Percentiles rank a stretch among this genome's conserved stretches.
Conservation (phyloP, 257 asterid species). For the Nicotiana obtusifolia region DNA sequence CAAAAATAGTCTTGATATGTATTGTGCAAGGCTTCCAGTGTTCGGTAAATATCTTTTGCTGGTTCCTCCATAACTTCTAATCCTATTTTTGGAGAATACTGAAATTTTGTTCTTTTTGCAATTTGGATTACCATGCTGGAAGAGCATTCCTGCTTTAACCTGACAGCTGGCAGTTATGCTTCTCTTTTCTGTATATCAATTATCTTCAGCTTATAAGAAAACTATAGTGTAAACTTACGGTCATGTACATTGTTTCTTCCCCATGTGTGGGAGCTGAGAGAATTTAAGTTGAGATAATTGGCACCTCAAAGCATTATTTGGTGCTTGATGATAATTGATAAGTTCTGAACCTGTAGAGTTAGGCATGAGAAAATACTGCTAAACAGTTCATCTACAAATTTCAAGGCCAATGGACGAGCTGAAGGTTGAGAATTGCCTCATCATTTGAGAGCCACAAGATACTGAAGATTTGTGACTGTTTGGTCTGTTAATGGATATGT, state of each 20-base stretch:
- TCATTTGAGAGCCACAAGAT: neutral
- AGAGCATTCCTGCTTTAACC: neutral
- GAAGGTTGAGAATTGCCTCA: neutral
- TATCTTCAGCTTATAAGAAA: neutral
- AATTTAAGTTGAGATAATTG: neutral
- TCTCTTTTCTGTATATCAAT: neutral
- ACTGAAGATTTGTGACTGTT: neutral
- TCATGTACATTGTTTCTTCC: neutral
- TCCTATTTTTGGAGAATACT: neutral
- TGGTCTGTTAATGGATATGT: neutral
- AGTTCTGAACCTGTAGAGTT: neutral
- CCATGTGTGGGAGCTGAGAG: neutral
- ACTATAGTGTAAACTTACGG: neutral
- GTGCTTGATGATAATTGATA: neutral
- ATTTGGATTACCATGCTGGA: neutral
- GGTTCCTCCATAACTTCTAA: neutral
- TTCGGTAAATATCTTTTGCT: neutral
- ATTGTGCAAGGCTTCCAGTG: neutral
- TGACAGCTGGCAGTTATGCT: neutral
- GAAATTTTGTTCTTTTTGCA: neutral
- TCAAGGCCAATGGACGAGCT: neutral
- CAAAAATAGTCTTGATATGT: neutral
- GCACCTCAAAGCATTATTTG: neutral
- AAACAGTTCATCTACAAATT: neutral
- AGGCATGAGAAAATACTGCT: neutral